These are phyloP conservation scores for Xenosphaeropsis pyriputrescens DNA, from an alignment of 2,329 filamentous ascomycete genomes.

Conservation along the genomic window DNA sequence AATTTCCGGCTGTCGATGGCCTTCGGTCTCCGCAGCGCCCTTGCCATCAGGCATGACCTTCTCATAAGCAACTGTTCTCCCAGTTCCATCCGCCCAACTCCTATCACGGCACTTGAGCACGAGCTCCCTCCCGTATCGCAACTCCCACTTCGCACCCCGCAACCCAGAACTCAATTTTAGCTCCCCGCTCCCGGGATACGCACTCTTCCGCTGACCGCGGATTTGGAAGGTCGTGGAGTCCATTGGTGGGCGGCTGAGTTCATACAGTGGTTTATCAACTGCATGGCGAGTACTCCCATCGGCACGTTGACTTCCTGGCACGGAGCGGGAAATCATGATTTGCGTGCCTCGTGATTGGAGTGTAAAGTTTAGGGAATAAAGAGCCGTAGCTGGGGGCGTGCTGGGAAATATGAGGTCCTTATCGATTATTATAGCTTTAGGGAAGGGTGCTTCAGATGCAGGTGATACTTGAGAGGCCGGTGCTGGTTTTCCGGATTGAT, in stretches of 20 bases:
- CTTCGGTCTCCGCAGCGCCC: constrained; percentile 1
- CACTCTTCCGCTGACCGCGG: constrained; percentile 4
- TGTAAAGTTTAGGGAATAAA: constrained; percentile 6
- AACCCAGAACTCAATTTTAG: constrained; percentile 2
- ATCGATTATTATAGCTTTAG: constrained; percentile 1
- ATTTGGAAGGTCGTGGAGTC: constrained; percentile 2
- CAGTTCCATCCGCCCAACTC: constrained; percentile 3
- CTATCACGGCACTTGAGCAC: constrained; percentile 2
- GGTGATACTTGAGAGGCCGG: no score
- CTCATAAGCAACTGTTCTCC: constrained; percentile 1
- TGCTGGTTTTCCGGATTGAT: no score
- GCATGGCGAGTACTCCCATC: constrained; percentile 1
- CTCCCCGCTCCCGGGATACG: constrained; percentile 2
- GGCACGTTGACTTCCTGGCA: constrained; percentile 1
- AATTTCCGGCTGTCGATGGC: constrained; percentile 1
- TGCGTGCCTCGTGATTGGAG: constrained; percentile 5
- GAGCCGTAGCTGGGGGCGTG: constrained; percentile 4
- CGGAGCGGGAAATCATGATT: constrained; percentile 4
- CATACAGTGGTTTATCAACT: constrained; percentile 6
- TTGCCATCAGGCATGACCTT: constrained; percentile 2
- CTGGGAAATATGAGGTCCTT: constrained; percentile 6
- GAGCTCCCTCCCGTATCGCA: constrained; percentile 3
- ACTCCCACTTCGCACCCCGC: constrained; percentile 5
- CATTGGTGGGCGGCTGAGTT: constrained; percentile 2
- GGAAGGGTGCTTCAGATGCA: no score